phyloP scores from a whole-genome alignment of 1,284 basidiomycete genomes.

The Fomitiporia mediterranea region DNA sequence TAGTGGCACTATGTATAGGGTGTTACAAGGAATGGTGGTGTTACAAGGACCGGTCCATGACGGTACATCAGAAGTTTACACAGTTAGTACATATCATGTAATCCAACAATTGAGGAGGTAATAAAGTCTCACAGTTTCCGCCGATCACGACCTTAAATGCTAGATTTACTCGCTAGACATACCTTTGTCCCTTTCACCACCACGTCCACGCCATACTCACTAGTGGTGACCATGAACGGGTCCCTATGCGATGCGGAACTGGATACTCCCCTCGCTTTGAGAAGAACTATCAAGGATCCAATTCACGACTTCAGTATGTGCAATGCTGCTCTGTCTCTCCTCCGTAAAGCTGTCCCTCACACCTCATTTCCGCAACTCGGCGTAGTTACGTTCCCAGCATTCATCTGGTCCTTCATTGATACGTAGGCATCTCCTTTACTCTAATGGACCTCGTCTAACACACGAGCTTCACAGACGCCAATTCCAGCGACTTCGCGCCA shows the following conservation, averaged over 20 bases:
- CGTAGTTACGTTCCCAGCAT: constrained; percentile 34
- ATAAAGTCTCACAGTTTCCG: background rate
- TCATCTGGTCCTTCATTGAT: constrained; percentile 41
- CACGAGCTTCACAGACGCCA: constrained; percentile 46
- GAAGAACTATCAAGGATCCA: constrained; percentile 37
- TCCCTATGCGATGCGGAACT: background rate
- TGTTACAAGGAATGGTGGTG: too few relatives aligned
- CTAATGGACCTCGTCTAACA: background rate
- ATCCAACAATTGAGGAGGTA: too few relatives aligned
- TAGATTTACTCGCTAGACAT: too few relatives aligned
- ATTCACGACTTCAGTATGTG: constrained; percentile 46
- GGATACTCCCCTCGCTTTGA: background rate
- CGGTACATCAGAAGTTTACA: too few relatives aligned
- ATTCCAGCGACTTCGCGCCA: constrained; percentile 66
- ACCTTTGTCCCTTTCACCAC: background rate
- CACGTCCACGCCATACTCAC: background rate
- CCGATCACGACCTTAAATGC: too few relatives aligned
- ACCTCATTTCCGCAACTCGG: background rate
- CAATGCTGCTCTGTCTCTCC: background rate
- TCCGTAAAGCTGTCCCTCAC: constrained; percentile 2
- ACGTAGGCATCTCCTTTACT: constrained; percentile 32
- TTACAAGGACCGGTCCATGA: too few relatives aligned
- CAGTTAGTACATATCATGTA: too few relatives aligned
- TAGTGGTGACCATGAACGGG: background rate
- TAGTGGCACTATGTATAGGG: too few relatives aligned